A percentile compares a stretch with the other conserved stretches of the same genome.
Conservation (phyloP, 805 yeast species). For the Nakazawaea laoshanensis region DNA sequence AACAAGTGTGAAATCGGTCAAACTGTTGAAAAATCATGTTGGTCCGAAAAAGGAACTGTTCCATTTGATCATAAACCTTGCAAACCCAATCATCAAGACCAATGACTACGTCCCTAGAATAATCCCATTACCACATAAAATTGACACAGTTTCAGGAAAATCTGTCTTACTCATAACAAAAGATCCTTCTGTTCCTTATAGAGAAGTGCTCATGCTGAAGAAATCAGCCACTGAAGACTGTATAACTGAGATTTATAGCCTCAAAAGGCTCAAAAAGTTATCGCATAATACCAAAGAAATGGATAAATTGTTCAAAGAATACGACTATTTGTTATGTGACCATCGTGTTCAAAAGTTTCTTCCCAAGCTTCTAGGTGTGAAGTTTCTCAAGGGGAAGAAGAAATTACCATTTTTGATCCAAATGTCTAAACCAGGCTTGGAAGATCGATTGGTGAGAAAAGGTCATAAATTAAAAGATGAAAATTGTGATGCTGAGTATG, state of each 20-base stretch:
- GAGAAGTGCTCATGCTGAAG: slow-evolving; percentile 36
- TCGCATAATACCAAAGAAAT: slow-evolving; percentile 34
- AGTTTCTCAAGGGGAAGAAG: slow-evolving; percentile 52
- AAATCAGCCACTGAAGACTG: slow-evolving; percentile 50
- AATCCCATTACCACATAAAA: slow-evolving; percentile 45
- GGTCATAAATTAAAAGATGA: slow-evolving; percentile 42
- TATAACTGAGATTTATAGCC: slow-evolving; percentile 53
- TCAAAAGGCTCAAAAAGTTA: slow-evolving; percentile 45
- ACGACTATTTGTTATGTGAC: slow-evolving; percentile 64
- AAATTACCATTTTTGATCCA: slow-evolving; percentile 63
- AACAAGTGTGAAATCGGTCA: slow-evolving; percentile 17
- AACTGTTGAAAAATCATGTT: slow-evolving; percentile 23
- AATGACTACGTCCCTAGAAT: slow-evolving; percentile 50
- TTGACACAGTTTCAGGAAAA: slow-evolving; percentile 39
- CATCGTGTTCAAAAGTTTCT: slow-evolving; percentile 55
- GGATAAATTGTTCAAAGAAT: slow-evolving; percentile 45
- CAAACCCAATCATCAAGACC: slow-evolving; percentile 30
- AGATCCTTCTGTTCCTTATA: slow-evolving; percentile 58
- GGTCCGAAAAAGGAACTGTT: slow-evolving; percentile 20
- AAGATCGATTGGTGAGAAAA: slow-evolving; percentile 18
- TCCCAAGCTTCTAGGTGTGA: slow-evolving; percentile 48
- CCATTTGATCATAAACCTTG: slow-evolving; percentile 38
- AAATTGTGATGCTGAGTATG: slow-evolving; percentile 56
- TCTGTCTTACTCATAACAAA: slow-evolving; percentile 59
- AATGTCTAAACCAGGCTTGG: slow-evolving; percentile 37